These are phyloP conservation scores for Fusarium sp. DNA, from an alignment of 2,329 filamentous ascomycete genomes.

Conservation along the genomic window DNA sequence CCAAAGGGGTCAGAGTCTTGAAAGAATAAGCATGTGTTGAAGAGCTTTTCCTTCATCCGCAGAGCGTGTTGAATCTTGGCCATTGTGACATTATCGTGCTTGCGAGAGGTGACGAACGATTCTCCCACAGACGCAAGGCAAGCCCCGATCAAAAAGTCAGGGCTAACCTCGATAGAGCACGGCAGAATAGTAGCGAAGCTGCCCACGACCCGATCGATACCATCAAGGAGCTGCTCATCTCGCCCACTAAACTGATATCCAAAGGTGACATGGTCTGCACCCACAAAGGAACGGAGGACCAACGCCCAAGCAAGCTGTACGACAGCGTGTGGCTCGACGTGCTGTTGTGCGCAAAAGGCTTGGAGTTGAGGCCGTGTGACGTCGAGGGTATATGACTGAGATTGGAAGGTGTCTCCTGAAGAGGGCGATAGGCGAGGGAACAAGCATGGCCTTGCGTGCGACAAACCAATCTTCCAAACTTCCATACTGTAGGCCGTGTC, in stretches of 20 bases:
- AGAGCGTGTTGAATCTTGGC: conserved; percentile 61
- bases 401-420: conserved; percentile 45
- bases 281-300: conserved; percentile 66
- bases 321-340: conserved; percentile 60
- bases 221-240: conserved; percentile 55
- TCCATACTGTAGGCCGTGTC: conserved; percentile 51
- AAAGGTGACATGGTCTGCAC: conserved; percentile 65
- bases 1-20: conserved; percentile 51
- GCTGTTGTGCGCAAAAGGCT: conserved; percentile 54
- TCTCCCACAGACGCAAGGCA: conserved; percentile 50
- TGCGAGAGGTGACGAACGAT: conserved; percentile 25
- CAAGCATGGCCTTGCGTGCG: conserved; percentile 54
- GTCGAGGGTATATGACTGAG: conserved; percentile 54
- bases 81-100: conserved; percentile 59
- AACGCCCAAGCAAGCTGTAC: conserved; percentile 71
- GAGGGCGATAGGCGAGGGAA: conserved; percentile 56
- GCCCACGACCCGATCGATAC: conserved; percentile 57
- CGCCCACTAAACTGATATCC: conserved; percentile 62
- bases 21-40: conserved; percentile 64
- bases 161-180: conserved; percentile 49
- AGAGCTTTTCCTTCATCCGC: conserved; percentile 57
- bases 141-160: conserved; percentile 47
- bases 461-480: conserved; percentile 60
- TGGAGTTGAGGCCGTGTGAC: conserved; percentile 55
- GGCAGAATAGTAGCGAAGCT: conserved; percentile 57